Percentiles rank a stretch among this genome's conserved stretches.
Conservation (phyloP, 345 rosid genomes). For the Eucalyptus regnans region DNA sequence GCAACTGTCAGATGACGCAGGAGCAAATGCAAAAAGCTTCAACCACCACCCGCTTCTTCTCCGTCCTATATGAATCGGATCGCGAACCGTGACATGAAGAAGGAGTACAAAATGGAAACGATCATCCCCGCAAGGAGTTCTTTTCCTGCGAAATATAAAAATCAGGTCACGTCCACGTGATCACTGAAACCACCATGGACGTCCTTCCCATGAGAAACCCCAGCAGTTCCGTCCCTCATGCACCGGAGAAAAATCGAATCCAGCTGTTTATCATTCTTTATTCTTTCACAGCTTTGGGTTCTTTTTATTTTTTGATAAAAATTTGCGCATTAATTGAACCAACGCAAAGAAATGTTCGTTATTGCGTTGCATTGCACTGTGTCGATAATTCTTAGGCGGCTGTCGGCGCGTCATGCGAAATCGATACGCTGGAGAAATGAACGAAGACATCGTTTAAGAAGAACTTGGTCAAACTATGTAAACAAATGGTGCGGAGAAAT, state of each 20-base stretch:
- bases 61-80: background rate
- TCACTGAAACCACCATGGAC: background rate
- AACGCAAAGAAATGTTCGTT: background rate
- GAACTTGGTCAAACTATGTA: background rate
- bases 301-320: accelerated
- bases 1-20: background rate
- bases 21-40: background rate
- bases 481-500: background rate
- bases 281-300: background rate
- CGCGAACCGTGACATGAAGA: background rate
- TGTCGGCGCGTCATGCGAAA: background rate
- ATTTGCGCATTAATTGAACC: too few relatives aligned
- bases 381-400: background rate
- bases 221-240: background rate
- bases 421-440: background rate
- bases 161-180: background rate
- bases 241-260: background rate
- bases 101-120: background rate
- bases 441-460: background rate
- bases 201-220: background rate
- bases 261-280: background rate
- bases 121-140: background rate
- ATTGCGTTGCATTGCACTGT: background rate
- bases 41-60: background rate
- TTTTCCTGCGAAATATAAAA: background rate